phyloP scores from a whole-genome alignment of 768 basidiomycete species.

The Phylloporus arenicola region DNA sequence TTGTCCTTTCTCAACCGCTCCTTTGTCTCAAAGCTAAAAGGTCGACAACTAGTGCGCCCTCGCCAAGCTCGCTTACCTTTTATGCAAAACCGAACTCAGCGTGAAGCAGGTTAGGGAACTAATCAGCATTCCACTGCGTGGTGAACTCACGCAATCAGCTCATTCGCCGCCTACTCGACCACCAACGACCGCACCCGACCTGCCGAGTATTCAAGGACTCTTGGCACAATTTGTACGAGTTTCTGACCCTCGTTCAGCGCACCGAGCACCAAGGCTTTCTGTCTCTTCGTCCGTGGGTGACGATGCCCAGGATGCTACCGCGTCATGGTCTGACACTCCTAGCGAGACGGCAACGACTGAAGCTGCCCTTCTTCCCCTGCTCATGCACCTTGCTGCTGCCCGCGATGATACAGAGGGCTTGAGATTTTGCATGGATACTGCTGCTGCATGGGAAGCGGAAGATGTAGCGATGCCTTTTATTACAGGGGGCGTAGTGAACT shows the following conservation, averaged over 20 bases:
- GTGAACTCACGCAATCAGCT: constrained; percentile 69
- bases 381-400: constrained; percentile 75
- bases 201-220: constrained; percentile 59
- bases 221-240: constrained; percentile 67
- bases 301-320: constrained; percentile 39
- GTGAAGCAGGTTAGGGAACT: constrained; percentile 65
- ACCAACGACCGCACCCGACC: constrained; percentile 37
- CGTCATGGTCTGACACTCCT: constrained; percentile 75
- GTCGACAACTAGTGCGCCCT: constrained; percentile 66
- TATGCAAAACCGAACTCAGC: constrained; percentile 78
- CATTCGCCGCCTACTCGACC: constrained; percentile 40
- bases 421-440: constrained; percentile 48
- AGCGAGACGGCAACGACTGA: constrained; percentile 69
- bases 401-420: constrained; percentile 62
- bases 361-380: constrained; percentile 65
- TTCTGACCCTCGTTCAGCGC: constrained; percentile 40
- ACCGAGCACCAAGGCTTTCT: constrained; percentile 33
- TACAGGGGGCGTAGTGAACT: constrained; percentile 69
- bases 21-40: not conserved
- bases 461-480: constrained; percentile 27
- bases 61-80: constrained; percentile 82
- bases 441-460: constrained; percentile 22
- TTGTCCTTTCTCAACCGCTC: not conserved
- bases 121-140: constrained; percentile 74
- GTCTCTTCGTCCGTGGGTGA: constrained; percentile 33